phyloP scores from a whole-genome alignment of 768 basidiomycete genomes.

The Pleurotus sapidus region DNA sequence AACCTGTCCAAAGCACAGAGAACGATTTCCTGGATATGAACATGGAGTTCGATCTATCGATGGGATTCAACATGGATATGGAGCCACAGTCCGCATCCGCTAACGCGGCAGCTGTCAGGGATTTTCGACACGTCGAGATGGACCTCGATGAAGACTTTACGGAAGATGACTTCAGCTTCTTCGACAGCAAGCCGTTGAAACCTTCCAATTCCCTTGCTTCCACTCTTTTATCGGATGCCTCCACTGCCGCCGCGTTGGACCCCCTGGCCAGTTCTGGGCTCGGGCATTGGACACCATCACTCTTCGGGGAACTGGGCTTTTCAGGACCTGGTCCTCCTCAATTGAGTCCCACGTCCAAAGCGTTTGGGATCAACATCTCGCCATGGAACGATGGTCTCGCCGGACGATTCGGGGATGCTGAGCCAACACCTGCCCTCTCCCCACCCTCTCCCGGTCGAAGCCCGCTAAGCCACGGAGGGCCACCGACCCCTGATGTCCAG shows the following conservation, averaged over 20 bases:
- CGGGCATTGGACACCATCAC: constrained; percentile 29
- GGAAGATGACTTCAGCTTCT: constrained; percentile 89
- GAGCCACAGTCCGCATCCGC: constrained; percentile 18
- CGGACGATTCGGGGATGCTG: constrained; percentile 23
- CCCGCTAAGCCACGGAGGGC: constrained; percentile 42
- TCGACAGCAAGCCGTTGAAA: constrained; percentile 53
- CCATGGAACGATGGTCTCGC: constrained; percentile 26
- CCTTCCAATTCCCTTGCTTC: constrained; percentile 9
- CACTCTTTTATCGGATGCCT: not conserved
- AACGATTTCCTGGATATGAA: constrained; percentile 41
- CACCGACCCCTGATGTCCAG: constrained; percentile 53
- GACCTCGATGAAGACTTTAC: constrained; percentile 69
- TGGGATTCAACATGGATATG: constrained; percentile 29
- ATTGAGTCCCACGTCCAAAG: constrained; percentile 18
- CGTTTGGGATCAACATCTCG: not conserved
- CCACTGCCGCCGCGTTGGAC: constrained; percentile 1
- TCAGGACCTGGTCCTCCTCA: constrained; percentile 11
- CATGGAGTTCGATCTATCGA: constrained; percentile 24
- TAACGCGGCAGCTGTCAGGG: constrained; percentile 28
- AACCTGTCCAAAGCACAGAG: constrained; percentile 45
- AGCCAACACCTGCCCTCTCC: constrained; percentile 35
- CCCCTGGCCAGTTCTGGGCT: constrained; percentile 19
- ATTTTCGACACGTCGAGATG: constrained; percentile 23
- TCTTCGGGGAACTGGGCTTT: constrained; percentile 17
- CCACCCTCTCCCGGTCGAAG: constrained; percentile 53